Conservation (phyloP, 108 stramenopile species). For the Cyclostephanos invisitatus region DNA sequence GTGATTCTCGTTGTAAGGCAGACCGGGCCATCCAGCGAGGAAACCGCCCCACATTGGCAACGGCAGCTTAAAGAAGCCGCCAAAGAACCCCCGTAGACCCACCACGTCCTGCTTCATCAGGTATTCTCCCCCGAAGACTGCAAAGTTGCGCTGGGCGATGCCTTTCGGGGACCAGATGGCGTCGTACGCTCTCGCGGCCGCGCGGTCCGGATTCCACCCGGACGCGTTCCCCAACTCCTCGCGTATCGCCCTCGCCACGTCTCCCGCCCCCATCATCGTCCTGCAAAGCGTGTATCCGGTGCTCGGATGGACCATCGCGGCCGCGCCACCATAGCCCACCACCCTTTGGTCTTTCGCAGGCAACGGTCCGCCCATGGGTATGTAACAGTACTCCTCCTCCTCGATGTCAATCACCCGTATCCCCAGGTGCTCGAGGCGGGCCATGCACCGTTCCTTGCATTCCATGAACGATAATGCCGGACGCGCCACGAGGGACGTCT, state of each 20-base stretch:
- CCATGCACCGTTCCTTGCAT: conserved; percentile 88
- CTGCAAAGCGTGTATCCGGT: conserved; percentile 93
- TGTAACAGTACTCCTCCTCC: conserved; percentile 96
- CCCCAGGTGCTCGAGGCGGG: conserved; percentile 81
- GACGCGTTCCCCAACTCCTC: conserved; percentile 32
- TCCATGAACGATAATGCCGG: conserved; percentile 89
- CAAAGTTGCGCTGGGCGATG: conserved; percentile 91
- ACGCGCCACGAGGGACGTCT: conserved; percentile 93
- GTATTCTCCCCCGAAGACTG: conserved; percentile 95
- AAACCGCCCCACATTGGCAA: conserved; percentile 92
- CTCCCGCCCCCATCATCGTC: conserved; percentile 69
- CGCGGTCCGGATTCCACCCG: conserved; percentile 67
- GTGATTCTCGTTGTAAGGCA: conserved; percentile 91
- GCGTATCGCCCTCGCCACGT: conserved; percentile 74
- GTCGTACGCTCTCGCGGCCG: conserved; percentile 85
- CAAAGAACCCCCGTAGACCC: conserved; percentile 94
- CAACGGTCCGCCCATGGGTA: conserved; percentile 94
- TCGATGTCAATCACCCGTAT: conserved; percentile 79
- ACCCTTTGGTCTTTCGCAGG: conserved; percentile 88
- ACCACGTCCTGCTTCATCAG: conserved; percentile 92
- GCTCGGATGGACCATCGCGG: conserved; percentile 92
- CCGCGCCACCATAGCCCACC: conserved; percentile 88
- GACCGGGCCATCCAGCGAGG: conserved; percentile 93
- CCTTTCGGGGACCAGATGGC: conserved; percentile 88
- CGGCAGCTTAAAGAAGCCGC: conserved; percentile 91